These are phyloP conservation scores for Tephrocybe sp. DNA, from an alignment of 768 basidiomycete genomes.

Conservation along the genomic window DNA sequence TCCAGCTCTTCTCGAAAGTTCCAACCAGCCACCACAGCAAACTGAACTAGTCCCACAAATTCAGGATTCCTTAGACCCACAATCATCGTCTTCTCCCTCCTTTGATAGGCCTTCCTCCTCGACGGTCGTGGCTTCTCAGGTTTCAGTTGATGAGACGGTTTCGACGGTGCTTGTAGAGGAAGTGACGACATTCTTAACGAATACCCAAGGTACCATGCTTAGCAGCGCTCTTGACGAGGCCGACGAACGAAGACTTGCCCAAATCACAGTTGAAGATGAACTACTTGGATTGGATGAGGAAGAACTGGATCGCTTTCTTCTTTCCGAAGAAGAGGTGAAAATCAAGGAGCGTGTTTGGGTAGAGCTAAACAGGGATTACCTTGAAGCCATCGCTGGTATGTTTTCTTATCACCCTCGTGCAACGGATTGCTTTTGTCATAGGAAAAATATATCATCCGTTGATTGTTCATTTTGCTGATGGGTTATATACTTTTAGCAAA, in stretches of 20 bases:
- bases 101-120: conserved; percentile 10
- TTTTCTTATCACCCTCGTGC: conserved; percentile 12
- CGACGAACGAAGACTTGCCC: conserved; percentile 57
- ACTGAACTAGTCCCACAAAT: not conserved
- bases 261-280: conserved; percentile 54
- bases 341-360: conserved; percentile 94
- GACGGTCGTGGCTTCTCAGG: conserved; percentile 24
- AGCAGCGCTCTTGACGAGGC: conserved; percentile 64
- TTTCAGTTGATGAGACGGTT: conserved; percentile 55
- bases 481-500: conserved; percentile 52
- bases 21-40: not conserved
- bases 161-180: conserved; percentile 66
- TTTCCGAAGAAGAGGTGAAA: conserved; percentile 77
- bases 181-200: conserved; percentile 63
- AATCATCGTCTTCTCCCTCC: not conserved
- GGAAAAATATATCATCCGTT: conserved; percentile 1
- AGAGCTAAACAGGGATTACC: conserved; percentile 87
- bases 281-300: conserved; percentile 84
- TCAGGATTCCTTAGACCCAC: not conserved
- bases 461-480: conserved; percentile 36
- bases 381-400: conserved; percentile 83
- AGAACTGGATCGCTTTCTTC: conserved; percentile 78
- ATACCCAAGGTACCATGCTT: conserved; percentile 57
- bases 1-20: conserved; percentile 40
- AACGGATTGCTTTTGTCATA: not conserved